Evolutionary conservation across 2,329 filamentous ascomycete species (phyloP).

Genomic region (Metarhizium humberi): DNA sequence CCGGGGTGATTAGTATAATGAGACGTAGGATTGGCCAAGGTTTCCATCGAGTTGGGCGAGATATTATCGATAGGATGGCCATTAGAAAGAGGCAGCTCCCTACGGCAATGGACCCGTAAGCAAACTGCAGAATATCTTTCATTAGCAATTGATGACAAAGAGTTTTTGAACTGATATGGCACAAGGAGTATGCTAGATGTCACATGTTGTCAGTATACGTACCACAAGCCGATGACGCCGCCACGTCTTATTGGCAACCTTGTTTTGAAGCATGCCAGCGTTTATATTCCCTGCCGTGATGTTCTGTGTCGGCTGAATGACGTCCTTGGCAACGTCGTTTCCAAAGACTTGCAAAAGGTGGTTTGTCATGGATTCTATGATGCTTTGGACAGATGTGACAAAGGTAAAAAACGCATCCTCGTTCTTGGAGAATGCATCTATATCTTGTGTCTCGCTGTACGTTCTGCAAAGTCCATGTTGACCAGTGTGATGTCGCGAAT

Average conservation of each 20-base stretch:
- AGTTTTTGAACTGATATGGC: background rate
- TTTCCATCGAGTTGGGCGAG: slow-evolving; percentile 20
- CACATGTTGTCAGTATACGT: slow-evolving; percentile 7
- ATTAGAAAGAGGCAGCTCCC: slow-evolving; percentile 23
- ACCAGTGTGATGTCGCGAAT: background rate
- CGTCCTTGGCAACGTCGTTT: slow-evolving; percentile 17
- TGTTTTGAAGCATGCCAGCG: slow-evolving; percentile 5
- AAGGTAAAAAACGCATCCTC: slow-evolving; percentile 3
- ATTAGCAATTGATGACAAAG: background rate
- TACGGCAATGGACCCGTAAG: slow-evolving; percentile 23
- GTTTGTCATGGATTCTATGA: slow-evolving; percentile 17
- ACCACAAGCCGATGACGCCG: slow-evolving; percentile 21
- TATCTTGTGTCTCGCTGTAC: slow-evolving; percentile 34
- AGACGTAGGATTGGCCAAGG: slow-evolving; percentile 23
- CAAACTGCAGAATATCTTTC: slow-evolving; percentile 16
- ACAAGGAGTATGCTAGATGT: background rate
- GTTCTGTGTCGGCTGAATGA: background rate
- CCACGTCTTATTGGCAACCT: slow-evolving; percentile 10
- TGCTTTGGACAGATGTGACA: slow-evolving; percentile 1
- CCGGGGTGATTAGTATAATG: slow-evolving; percentile 18
- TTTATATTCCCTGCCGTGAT: background rate
- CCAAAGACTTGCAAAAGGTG: slow-evolving; percentile 20
- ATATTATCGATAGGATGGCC: slow-evolving; percentile 19
- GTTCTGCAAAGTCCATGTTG: slow-evolving; percentile 24
- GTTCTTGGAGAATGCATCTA: slow-evolving; percentile 5